phyloP scores from a whole-genome alignment of 2,329 filamentous ascomycete species.

The Aspergillus ochraceoroseus region DNA sequence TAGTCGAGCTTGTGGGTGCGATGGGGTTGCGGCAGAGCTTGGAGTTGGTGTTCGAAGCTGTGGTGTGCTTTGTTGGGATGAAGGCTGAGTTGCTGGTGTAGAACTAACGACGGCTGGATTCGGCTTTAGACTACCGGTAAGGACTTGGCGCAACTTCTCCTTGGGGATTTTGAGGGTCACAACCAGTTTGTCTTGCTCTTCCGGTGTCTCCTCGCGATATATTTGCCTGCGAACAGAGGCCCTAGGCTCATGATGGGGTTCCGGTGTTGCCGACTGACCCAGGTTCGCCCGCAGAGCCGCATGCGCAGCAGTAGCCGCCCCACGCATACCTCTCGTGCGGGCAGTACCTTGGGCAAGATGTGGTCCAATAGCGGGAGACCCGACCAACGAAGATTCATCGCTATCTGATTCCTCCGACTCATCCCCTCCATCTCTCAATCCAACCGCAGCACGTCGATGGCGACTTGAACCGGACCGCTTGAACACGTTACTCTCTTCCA shows the following conservation, averaged over 20 bases:
- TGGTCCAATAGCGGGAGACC: conserved; percentile 75
- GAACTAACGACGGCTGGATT: conserved; percentile 37
- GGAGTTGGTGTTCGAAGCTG: conserved; percentile 49
- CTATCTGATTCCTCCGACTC: conserved; percentile 90
- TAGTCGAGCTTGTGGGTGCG: conserved; percentile 29
- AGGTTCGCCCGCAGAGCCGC: conserved; percentile 72
- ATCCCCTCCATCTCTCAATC: conserved; percentile 58
- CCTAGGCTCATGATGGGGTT: conserved; percentile 67
- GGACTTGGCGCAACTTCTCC: conserved; percentile 64
- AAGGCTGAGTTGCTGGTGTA: conserved; percentile 43
- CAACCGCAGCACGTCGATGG: conserved; percentile 54
- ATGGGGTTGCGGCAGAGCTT: conserved; percentile 50
- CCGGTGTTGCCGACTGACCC: conserved; percentile 83
- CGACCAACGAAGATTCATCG: conserved; percentile 71
- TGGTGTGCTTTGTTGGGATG: conserved; percentile 44
- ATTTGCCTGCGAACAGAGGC: conserved; percentile 60
- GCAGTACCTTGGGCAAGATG: conserved; percentile 66
- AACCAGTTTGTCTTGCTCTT: conserved; percentile 64
- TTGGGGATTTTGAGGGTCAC: conserved; percentile 70
- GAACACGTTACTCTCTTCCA: conserved; percentile 83
- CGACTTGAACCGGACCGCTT: conserved; percentile 65
- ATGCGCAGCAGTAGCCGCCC: conserved; percentile 79
- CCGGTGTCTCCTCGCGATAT: conserved; percentile 71
- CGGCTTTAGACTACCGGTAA: conserved; percentile 47
- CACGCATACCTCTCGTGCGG: conserved; percentile 80